phyloP scores from a whole-genome alignment of 108 stramenopile species.

The Skeletonema potamos region DNA sequence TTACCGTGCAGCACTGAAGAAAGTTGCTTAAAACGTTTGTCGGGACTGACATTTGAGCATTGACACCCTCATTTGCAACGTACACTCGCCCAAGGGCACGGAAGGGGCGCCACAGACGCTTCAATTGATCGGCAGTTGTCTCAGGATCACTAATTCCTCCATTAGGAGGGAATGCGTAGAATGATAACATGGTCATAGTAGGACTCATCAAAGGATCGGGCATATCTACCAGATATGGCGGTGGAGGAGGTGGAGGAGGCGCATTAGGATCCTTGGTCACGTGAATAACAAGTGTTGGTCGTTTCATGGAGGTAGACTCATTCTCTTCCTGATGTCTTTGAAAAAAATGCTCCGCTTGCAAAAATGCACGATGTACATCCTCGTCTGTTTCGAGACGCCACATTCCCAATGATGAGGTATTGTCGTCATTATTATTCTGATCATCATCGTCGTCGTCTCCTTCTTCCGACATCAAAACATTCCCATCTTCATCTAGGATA shows the following conservation, averaged over 20 bases:
- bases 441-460: conserved; percentile 21
- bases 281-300: conserved; percentile 75
- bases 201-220: conserved; percentile 63
- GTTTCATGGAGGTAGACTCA: conserved; percentile 41
- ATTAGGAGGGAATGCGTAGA: conserved; percentile 80
- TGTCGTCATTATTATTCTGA: not conserved
- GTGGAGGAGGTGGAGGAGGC: conserved; percentile 73
- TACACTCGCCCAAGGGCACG: conserved; percentile 90
- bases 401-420: conserved; percentile 4
- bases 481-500: conserved; percentile 56
- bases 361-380: conserved; percentile 70
- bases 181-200: conserved; percentile 89
- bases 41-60: conserved; percentile 98
- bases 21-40: conserved; percentile 63
- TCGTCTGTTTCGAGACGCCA: conserved; percentile 67
- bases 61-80: conserved; percentile 93
- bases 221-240: conserved; percentile 68
- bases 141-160: conserved; percentile 69
- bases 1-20: conserved; percentile 21
- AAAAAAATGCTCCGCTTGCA: conserved; percentile 65
- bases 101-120: conserved; percentile 82
- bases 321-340: conserved; percentile 23
- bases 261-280: conserved; percentile 84
- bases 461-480: conserved; percentile 25
- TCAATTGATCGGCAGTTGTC: conserved; percentile 57